Percentiles rank a stretch among this genome's conserved stretches.
Evolutionary conservation across 495 filamentous ascomycete species (phyloP).

Genomic region (Xylaria grammica): DNA sequence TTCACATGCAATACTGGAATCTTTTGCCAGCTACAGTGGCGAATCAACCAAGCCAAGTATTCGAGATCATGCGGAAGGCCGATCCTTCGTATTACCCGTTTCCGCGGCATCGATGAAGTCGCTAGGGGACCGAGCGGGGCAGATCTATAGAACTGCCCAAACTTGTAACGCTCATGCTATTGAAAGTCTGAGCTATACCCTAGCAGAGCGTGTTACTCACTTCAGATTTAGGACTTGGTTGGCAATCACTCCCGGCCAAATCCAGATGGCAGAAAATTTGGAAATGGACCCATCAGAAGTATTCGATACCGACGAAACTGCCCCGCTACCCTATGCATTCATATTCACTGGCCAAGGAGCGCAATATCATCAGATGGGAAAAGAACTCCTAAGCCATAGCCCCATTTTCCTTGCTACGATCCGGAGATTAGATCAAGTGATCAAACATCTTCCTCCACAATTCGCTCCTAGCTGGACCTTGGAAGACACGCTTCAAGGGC

Average conservation of each 20-base stretch:
- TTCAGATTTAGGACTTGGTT: slow-evolving; percentile 26
- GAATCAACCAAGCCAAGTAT: not conserved
- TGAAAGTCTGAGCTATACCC: slow-evolving; percentile 35
- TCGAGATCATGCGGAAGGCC: too few relatives aligned
- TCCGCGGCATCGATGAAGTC: slow-evolving; percentile 26
- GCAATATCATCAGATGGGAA: slow-evolving; percentile 59
- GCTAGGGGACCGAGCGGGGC: slow-evolving; percentile 12
- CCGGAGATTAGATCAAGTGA: slow-evolving; percentile 34
- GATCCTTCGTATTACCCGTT: slow-evolving; percentile 22
- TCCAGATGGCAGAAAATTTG: not conserved
- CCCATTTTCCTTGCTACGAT: slow-evolving; percentile 39
- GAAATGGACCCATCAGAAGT: not conserved
- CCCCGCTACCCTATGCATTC: slow-evolving; percentile 35
- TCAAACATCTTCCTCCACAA: slow-evolving; percentile 23
- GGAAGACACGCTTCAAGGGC: slow-evolving; percentile 13
- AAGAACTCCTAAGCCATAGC: slow-evolving; percentile 47
- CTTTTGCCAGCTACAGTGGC: slow-evolving; percentile 28
- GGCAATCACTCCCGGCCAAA: slow-evolving; percentile 20
- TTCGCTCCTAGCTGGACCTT: slow-evolving; percentile 29
- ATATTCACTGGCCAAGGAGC: slow-evolving; percentile 51
- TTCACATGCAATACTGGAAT: slow-evolving; percentile 47
- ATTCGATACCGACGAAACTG: not conserved
- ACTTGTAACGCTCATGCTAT: slow-evolving; percentile 11
- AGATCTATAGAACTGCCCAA: not conserved
- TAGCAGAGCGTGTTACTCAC: slow-evolving; percentile 25